Evolutionary conservation across 2,329 filamentous ascomycete species (phyloP).

Genomic region (Volutella citrinella): DNA sequence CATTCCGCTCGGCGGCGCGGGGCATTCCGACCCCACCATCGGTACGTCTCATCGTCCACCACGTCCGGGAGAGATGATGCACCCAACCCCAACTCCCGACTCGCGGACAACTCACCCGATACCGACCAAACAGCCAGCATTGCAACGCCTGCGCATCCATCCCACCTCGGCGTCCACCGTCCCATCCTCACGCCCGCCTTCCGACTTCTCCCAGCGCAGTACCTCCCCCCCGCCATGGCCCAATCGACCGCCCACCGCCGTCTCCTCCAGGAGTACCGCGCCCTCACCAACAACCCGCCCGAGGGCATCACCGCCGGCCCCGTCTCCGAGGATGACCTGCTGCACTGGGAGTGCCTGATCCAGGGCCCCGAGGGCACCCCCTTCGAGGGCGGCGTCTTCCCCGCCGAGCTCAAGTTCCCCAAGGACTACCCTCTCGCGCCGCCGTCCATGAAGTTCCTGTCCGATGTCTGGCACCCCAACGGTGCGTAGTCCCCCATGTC

Average conservation of each 20-base stretch:
- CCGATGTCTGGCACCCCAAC: slow-evolving; percentile 95
- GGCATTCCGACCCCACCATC: too few species aligned
- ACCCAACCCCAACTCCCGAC: too few species aligned
- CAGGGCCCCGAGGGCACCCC: slow-evolving; percentile 94
- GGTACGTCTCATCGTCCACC: too few species aligned
- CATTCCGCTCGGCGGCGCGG: too few species aligned
- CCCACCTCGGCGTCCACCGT: too few species aligned
- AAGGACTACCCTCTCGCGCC: slow-evolving; percentile 96
- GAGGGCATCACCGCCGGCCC: slow-evolving; percentile 96
- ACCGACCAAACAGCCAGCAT: too few species aligned
- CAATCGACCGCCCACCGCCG: slow-evolving; percentile 68
- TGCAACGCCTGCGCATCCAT: too few species aligned
- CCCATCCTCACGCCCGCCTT: too few species aligned
- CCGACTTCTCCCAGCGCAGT: too few species aligned
- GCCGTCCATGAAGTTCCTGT: slow-evolving; percentile 92
- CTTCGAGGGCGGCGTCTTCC: slow-evolving; percentile 93
- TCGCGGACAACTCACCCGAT: too few species aligned
- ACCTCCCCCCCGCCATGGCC: slow-evolving; percentile 42
- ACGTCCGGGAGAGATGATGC: too few species aligned
- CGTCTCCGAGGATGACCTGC: slow-evolving; percentile 89
- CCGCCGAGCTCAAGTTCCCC: slow-evolving; percentile 90
- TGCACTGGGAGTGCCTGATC: slow-evolving; percentile 95
- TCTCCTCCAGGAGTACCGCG: slow-evolving; percentile 94
- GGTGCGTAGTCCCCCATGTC: slow-evolving; percentile 48
- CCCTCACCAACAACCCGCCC: slow-evolving; percentile 90